Evolutionary conservation across 768 basidiomycete species (phyloP).

Genomic region (Tephrocybe sp.): DNA sequence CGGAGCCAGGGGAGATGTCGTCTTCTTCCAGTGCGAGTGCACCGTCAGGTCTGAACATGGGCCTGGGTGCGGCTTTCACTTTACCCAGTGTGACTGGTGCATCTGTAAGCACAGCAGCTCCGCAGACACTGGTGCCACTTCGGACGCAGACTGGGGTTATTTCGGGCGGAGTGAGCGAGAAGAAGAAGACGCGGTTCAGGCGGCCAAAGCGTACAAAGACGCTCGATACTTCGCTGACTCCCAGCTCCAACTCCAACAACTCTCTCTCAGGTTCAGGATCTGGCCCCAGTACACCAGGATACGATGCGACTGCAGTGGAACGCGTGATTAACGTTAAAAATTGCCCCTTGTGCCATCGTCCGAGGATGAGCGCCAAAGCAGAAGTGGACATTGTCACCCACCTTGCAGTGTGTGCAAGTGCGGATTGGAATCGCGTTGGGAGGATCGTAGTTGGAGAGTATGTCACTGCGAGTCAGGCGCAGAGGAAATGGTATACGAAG

Average conservation of each 20-base stretch:
- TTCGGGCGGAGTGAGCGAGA: background rate
- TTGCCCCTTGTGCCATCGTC: constrained; percentile 92
- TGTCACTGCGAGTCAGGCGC: constrained; percentile 91
- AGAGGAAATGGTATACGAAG: constrained; percentile 96
- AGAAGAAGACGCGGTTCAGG: constrained; percentile 15
- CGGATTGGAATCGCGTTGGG: constrained; percentile 90
- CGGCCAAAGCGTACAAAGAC: constrained; percentile 15
- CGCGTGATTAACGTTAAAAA: constrained; percentile 93
- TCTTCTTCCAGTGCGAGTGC: constrained; percentile 10
- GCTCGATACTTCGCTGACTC: constrained; percentile 5
- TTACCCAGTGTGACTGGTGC: no score
- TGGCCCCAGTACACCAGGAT: background rate
- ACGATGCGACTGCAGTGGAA: constrained; percentile 48
- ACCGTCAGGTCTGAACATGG: background rate
- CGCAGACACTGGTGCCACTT: background rate
- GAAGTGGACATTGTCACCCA: constrained; percentile 97
- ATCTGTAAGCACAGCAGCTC: background rate
- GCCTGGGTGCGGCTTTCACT: no score
- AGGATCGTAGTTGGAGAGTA: constrained; percentile 91
- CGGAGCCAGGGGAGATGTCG: constrained; percentile 31
- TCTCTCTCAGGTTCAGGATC: background rate
- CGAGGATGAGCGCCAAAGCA: constrained; percentile 78
- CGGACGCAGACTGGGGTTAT: background rate
- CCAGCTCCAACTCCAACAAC: constrained; percentile 8
- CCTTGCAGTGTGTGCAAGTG: constrained; percentile 91